These are phyloP conservation scores for Euphorbia celastroides DNA, from an alignment of 441 rosid species.

Conservation along the genomic window DNA sequence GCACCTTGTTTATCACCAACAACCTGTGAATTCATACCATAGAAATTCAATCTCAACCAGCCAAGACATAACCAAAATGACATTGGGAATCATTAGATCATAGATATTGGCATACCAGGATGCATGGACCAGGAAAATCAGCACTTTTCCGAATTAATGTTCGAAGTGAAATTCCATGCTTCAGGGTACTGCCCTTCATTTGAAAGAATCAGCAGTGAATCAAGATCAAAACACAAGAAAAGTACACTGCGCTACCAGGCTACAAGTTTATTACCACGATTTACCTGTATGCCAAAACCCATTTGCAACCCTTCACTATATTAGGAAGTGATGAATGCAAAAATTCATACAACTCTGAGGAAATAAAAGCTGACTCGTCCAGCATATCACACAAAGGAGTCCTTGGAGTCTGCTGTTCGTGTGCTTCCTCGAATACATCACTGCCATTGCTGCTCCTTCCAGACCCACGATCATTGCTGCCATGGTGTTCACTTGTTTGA, in stretches of 20 bases:
- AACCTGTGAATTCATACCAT: constrained; percentile 45
- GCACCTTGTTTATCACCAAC: constrained; percentile 86
- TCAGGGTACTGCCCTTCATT: constrained; percentile 98
- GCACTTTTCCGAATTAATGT: constrained; percentile 84
- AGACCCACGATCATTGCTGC: constrained; percentile 22
- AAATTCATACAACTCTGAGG: constrained; percentile 64
- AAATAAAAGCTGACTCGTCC: constrained; percentile 59
- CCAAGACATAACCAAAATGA: constrained; percentile 7
- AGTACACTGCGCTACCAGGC: constrained; percentile 10
- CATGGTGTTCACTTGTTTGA: constrained; percentile 13
- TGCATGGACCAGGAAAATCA: constrained; percentile 74
- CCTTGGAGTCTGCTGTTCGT: constrained; percentile 29
- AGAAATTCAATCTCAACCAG: constrained; percentile 15
- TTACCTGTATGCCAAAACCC: constrained; percentile 89
- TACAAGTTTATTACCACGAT: constrained; percentile 16
- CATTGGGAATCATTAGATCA: not conserved
- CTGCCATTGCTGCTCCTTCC: constrained; percentile 38
- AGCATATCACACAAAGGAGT: constrained; percentile 41
- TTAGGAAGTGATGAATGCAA: constrained; percentile 76
- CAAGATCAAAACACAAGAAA: constrained; percentile 23
- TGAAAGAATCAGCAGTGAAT: constrained; percentile 33
- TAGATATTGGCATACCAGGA: constrained; percentile 49
- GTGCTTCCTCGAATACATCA: constrained; percentile 44
- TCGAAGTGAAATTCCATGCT: constrained; percentile 93
- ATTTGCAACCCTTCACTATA: constrained; percentile 78